Evolutionary conservation across 169 alveolate species (phyloP), one percentile per base, ranked within the genome.

Genomic region (Eimeria sp.): DNA sequence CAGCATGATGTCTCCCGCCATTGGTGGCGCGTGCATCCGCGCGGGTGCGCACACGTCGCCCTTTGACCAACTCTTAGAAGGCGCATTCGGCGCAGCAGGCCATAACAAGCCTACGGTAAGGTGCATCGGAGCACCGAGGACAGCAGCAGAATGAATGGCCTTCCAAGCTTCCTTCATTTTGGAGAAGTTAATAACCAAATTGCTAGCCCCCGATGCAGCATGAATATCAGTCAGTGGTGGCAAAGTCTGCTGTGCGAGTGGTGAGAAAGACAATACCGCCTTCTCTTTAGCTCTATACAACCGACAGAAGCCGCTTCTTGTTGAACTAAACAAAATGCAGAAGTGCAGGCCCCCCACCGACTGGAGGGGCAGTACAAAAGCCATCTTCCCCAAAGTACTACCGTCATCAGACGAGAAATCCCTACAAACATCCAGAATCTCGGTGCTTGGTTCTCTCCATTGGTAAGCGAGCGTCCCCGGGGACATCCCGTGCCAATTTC

Each of bases 31-130:
- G 68, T 83, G 90, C 58, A 56, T 83, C 56, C 68, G 60, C 90
- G 66, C 77, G 90, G 90, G 90, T 37, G 90, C 72, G 74, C 90
- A 58, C 90, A 16, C 40, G 40, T 14, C 90, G 30, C 90, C 90
- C 77, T 56, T 40, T 33, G 25, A 58, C 64, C n/a, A 40, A 83
- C 76, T 56, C 49, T 27, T 46, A 78, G 62, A n/a, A 40, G 77
- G 54, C 49, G 60, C 40, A 76, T 43, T 23, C 20, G 4, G 76
- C 74, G 68, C 74, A 80, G 49, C 68, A 52, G 71, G 33, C 14
- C 58, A 58, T 58, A 27, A 20, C 40, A 33, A n/a, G 76, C 76
- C 91, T 37, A 78, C 37, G 27, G 58, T 43, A 56, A 30, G 71
- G 91, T 33, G 93, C 82, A 52, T 37, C 93, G 64, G 64, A 40